These are phyloP conservation scores for Candida xiaguanensis DNA, from an alignment of 805 yeast species.

Conservation along the genomic window DNA sequence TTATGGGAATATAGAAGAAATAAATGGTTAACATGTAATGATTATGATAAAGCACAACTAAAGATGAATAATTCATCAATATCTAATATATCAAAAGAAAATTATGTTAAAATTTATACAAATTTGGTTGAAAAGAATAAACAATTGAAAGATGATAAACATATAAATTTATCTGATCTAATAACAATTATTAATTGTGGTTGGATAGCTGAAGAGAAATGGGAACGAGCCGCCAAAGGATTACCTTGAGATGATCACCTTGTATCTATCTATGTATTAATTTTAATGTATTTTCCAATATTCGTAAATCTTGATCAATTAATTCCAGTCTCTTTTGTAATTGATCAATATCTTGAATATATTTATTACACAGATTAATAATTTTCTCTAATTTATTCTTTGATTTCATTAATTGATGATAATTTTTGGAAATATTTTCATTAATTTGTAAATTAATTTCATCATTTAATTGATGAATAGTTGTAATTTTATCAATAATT, in stretches of 20 bases:
- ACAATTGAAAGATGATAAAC: constrained; percentile 51
- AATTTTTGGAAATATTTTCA: constrained; percentile 28
- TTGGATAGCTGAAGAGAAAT: constrained; percentile 75
- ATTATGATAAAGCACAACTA: constrained; percentile 11
- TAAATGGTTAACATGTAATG: constrained; percentile 54
- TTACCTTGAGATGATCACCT: constrained; percentile 26
- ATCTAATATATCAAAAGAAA: constrained; percentile 42
- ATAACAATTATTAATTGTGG: constrained; percentile 73
- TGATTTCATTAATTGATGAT: constrained; percentile 21
- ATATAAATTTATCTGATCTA: constrained; percentile 72
- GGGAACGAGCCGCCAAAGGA: constrained; percentile 54
- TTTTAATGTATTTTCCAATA: constrained; percentile 55
- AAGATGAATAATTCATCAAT: constrained; percentile 16
- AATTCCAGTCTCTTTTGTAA: constrained; percentile 51
- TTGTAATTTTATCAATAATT: constrained; percentile 33
- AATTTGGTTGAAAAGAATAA: constrained; percentile 68
- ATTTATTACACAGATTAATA: constrained; percentile 11
- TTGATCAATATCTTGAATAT: not conserved
- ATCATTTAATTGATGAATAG: constrained; percentile 35
- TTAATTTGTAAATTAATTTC: constrained; percentile 36
- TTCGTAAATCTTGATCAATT: constrained; percentile 67
- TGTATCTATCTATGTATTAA: no score
- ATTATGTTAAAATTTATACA: constrained; percentile 61
- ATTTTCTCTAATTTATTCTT: constrained; percentile 23
- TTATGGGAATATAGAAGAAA: constrained; percentile 70